These are phyloP conservation scores for Periconia sp. DNA, from an alignment of 2,329 filamentous ascomycete species.

Conservation along the genomic window DNA sequence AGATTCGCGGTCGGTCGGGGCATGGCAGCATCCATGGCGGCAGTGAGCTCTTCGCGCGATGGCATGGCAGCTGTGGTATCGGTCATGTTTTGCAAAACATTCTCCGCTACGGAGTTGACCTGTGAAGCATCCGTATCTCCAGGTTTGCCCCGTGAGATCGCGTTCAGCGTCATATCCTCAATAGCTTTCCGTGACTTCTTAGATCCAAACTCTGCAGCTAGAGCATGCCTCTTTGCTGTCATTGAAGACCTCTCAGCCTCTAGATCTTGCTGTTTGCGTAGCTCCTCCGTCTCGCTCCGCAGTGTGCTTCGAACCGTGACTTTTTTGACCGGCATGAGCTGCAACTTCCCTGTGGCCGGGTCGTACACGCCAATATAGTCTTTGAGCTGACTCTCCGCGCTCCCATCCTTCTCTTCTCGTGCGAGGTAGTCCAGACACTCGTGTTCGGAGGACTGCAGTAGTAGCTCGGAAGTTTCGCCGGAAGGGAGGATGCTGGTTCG, in stretches of 20 bases:
- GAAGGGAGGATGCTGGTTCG: conserved; percentile 35
- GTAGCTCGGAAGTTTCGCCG: conserved; percentile 51
- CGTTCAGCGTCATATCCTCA: conserved; percentile 71
- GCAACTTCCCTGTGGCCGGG: conserved; percentile 57
- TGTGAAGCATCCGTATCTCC: conserved; percentile 23
- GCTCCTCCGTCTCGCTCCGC: conserved; percentile 51
- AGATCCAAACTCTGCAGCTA: conserved; percentile 81
- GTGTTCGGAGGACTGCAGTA: conserved; percentile 67
- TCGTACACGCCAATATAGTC: conserved; percentile 69
- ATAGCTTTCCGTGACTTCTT: conserved; percentile 86
- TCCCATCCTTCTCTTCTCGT: conserved; percentile 54
- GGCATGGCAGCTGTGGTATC: conserved; percentile 69
- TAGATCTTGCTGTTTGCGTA: conserved; percentile 38
- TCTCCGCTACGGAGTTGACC: conserved; percentile 39
- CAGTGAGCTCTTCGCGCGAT: conserved; percentile 69
- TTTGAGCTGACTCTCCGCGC: conserved; percentile 57
- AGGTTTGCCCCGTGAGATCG: too few relatives aligned
- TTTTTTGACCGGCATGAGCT: conserved; percentile 59
- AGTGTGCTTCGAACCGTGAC: conserved; percentile 61
- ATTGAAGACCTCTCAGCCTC: conserved; percentile 46
- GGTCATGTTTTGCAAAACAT: conserved; percentile 68
- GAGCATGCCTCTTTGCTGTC: conserved; percentile 68
- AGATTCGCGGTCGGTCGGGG: conserved; percentile 75
- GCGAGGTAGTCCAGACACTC: conserved; percentile 66
- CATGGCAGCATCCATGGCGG: conserved; percentile 69